phyloP scores from a whole-genome alignment of 2,329 filamentous ascomycete genomes.

The Aureobasidium sp. region DNA sequence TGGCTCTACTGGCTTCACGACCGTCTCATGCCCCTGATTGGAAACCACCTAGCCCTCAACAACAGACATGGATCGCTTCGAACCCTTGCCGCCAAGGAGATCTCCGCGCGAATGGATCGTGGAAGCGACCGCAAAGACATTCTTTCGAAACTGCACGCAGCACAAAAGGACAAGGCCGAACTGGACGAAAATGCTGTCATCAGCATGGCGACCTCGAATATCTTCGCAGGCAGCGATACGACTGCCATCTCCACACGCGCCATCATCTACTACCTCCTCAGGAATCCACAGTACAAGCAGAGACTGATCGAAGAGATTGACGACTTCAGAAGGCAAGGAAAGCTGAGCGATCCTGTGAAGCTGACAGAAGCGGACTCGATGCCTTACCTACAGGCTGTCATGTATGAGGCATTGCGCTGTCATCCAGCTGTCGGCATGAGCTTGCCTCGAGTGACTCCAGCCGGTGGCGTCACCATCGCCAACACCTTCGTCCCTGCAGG shows the following conservation, averaged over 20 bases:
- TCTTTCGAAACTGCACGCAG: slow-evolving; percentile 28
- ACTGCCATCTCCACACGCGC: slow-evolving; percentile 32
- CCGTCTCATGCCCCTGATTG: slow-evolving; percentile 27
- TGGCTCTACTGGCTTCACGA: slow-evolving; percentile 27
- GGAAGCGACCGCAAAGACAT: slow-evolving; percentile 30
- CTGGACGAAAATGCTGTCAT: slow-evolving; percentile 30
- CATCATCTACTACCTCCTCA: slow-evolving; percentile 31
- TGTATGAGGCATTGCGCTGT: slow-evolving; percentile 35
- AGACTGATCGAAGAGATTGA: slow-evolving; percentile 30
- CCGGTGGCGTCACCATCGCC: slow-evolving; percentile 29
- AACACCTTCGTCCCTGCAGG: slow-evolving; percentile 25
- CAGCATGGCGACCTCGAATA: slow-evolving; percentile 30
- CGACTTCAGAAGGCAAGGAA: slow-evolving; percentile 17
- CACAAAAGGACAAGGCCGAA: slow-evolving; percentile 29
- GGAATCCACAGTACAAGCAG: slow-evolving; percentile 23
- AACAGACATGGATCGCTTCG: slow-evolving; percentile 28
- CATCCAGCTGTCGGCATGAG: slow-evolving; percentile 35
- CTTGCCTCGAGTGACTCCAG: slow-evolving; percentile 32
- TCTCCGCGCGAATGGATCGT: slow-evolving; percentile 24
- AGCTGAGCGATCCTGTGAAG: slow-evolving; percentile 23
- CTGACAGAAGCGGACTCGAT: slow-evolving; percentile 27
- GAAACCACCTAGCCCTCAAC: slow-evolving; percentile 28
- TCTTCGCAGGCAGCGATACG: slow-evolving; percentile 37
- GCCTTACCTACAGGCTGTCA: slow-evolving; percentile 36
- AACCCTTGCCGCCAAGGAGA: slow-evolving; percentile 24